phyloP scores from a whole-genome alignment of 352 stramenopile genomes.

The Pythium sp. region DNA sequence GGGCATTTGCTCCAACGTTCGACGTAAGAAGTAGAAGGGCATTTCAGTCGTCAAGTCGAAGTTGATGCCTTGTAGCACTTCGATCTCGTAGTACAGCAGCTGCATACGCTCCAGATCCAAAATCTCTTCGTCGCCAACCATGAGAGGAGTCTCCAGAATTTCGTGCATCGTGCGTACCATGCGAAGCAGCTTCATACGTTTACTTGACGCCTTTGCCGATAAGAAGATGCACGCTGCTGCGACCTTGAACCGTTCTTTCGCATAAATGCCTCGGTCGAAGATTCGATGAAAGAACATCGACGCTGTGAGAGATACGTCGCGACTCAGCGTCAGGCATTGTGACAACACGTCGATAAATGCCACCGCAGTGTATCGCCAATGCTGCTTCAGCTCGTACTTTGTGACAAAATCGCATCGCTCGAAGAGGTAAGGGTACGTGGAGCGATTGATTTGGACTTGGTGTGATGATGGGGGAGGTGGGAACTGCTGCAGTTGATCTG shows the following conservation, averaged over 20 bases:
- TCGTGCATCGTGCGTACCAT: slow-evolving; percentile 87
- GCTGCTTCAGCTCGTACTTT: slow-evolving; percentile 68
- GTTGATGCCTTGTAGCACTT: slow-evolving; percentile 79
- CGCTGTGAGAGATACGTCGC: slow-evolving; percentile 69
- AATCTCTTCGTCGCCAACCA: slow-evolving; percentile 78
- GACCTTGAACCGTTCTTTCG: slow-evolving; percentile 77
- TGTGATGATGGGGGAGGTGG: slow-evolving; percentile 43
- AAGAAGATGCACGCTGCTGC: slow-evolving; percentile 81
- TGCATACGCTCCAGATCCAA: slow-evolving; percentile 84
- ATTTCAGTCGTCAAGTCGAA: slow-evolving; percentile 80
- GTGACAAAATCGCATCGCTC: slow-evolving; percentile 58
- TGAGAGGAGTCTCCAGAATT: slow-evolving; percentile 67
- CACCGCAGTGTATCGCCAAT: slow-evolving; percentile 78
- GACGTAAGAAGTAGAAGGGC: slow-evolving; percentile 69
- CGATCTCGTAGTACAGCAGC: slow-evolving; percentile 82
- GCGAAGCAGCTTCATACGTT: slow-evolving; percentile 84
- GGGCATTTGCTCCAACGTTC: slow-evolving; percentile 62
- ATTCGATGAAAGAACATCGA: slow-evolving; percentile 80
- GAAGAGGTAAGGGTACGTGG: slow-evolving; percentile 73
- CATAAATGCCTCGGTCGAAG: slow-evolving; percentile 81
- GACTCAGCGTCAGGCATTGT: slow-evolving; percentile 60
- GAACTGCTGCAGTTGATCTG: slow-evolving; percentile 76
- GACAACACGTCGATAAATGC: slow-evolving; percentile 81
- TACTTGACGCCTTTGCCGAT: slow-evolving; percentile 76
- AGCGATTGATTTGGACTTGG: slow-evolving; percentile 63